A percentile compares a stretch with the other conserved stretches of the same genome.
These are phyloP conservation scores for Penicillium sp. DNA, from an alignment of 2,329 filamentous ascomycete genomes.

Conservation along the genomic window DNA sequence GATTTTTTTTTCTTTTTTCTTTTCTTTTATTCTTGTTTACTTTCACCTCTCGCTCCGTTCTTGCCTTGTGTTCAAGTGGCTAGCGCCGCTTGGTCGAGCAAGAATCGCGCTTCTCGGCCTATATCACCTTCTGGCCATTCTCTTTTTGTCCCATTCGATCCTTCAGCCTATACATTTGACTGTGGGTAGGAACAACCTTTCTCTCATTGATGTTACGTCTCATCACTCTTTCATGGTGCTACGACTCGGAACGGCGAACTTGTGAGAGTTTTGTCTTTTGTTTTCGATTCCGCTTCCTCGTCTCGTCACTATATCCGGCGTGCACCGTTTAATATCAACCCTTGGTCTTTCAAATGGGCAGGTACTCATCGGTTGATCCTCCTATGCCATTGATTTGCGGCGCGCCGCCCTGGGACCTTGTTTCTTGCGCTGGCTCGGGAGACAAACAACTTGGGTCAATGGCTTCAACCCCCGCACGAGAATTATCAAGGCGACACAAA, in stretches of 20 bases:
- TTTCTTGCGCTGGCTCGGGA: not conserved
- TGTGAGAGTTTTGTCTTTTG: constrained; percentile 24
- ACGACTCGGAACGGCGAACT: constrained; percentile 39
- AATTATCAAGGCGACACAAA: not conserved
- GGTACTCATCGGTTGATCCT: constrained; percentile 2
- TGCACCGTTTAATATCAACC: constrained; percentile 22
- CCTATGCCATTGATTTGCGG: not conserved
- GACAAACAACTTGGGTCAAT: not conserved
- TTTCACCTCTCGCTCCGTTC: constrained; percentile 11
- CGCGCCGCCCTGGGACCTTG: not conserved
- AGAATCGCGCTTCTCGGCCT: constrained; percentile 10
- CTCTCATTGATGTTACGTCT: constrained; percentile 29
- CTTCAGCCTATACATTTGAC: constrained; percentile 17
- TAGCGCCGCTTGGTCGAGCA: constrained; percentile 4
- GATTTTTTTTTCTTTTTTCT: no score
- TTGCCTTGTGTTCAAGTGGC: constrained; percentile 6
- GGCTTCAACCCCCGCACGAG: not conserved
- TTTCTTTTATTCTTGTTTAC: constrained; percentile 11
- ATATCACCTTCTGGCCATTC: constrained; percentile 11
- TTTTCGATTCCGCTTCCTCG: constrained; percentile 16
- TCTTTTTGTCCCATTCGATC: constrained; percentile 20
- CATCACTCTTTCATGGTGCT: constrained; percentile 38
- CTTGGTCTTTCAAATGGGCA: constrained; percentile 12
- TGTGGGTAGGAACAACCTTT: constrained; percentile 27
- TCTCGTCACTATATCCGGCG: constrained; percentile 18